A percentile compares a stretch with the other conserved stretches of the same genome.
phyloP scores from a whole-genome alignment of 2,329 filamentous ascomycete species.

The Aureobasidium pullulans region DNA sequence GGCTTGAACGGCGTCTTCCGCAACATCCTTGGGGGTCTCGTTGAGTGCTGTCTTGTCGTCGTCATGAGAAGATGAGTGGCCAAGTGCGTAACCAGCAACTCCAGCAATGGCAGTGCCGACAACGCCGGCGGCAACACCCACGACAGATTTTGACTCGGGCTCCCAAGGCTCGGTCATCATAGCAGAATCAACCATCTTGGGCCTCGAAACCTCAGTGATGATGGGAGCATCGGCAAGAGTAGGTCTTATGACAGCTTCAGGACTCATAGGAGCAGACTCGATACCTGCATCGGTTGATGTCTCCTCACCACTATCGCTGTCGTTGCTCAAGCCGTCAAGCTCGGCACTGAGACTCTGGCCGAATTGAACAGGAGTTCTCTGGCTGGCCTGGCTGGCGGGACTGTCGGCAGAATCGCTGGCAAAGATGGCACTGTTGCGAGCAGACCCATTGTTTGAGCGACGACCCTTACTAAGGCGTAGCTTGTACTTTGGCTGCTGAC shows the following conservation, averaged over 20 bases:
- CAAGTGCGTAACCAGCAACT: conserved; percentile 29
- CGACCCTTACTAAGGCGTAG: conserved; percentile 50
- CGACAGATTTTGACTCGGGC: conserved; percentile 24
- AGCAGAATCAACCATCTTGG: conserved; percentile 51
- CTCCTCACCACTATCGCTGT: conserved; percentile 28
- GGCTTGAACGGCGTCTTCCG: not conserved
- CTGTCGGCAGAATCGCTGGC: conserved; percentile 38
- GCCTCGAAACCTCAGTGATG: conserved; percentile 11
- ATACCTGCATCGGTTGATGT: conserved; percentile 15
- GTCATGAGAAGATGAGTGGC: conserved; percentile 16
- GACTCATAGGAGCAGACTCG: conserved; percentile 14
- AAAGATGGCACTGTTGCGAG: conserved; percentile 17
- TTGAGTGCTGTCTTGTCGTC: conserved; percentile 11
- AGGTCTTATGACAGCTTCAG: conserved; percentile 2
- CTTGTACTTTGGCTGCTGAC: conserved; percentile 61
- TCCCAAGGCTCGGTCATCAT: conserved; percentile 57
- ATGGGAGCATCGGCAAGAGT: not conserved
- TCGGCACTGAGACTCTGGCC: conserved; percentile 86
- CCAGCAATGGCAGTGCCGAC: conserved; percentile 28
- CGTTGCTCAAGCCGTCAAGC: conserved; percentile 69
- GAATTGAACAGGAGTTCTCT: conserved; percentile 38
- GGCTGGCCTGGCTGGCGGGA: conserved; percentile 44
- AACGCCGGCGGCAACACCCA: conserved; percentile 21
- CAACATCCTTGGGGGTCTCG: not conserved
- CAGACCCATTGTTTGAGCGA: conserved; percentile 6